These are phyloP conservation scores for Sisymbrium irio DNA, from an alignment of 345 rosid species.

Conservation along the genomic window DNA sequence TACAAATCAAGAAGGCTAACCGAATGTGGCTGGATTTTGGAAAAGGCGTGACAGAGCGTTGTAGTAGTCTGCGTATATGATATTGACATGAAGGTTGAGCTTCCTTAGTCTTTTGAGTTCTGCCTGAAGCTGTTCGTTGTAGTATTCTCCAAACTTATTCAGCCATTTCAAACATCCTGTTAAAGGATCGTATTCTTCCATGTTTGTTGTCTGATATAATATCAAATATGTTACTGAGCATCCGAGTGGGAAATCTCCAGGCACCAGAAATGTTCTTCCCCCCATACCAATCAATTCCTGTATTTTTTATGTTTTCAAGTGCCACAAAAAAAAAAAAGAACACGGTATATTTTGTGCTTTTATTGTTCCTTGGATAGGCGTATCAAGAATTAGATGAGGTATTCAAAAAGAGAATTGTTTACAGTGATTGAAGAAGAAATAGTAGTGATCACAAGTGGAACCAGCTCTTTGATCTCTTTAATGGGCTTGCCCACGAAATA, in stretches of 20 bases:
- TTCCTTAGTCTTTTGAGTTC: constrained; percentile 23
- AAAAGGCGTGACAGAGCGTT: constrained; percentile 9
- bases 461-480: constrained; percentile 30
- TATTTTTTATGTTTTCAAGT: not conserved
- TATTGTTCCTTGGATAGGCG: not conserved
- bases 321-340: not conserved
- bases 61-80: constrained; percentile 48
- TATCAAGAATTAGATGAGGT: not conserved
- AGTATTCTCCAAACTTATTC: constrained; percentile 42
- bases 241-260: constrained; percentile 45
- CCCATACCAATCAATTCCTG: constrained; percentile 51
- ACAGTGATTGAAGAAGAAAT: constrained; percentile 44
- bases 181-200: constrained; percentile 37
- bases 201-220: constrained; percentile 22
- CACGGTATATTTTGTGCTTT: not conserved
- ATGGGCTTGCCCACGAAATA: not conserved
- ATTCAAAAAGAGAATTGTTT: not conserved
- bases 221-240: constrained; percentile 38
- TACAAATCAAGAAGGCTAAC: constrained; percentile 23
- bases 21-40: constrained; percentile 38
- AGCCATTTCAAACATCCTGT: constrained; percentile 45
- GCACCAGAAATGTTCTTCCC: constrained; percentile 47
- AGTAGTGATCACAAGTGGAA: constrained; percentile 36
- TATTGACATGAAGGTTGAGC: constrained; percentile 38
- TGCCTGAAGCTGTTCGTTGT: constrained; percentile 36